Base-by-base conservation (phyloP, 805 yeast species). In the Metschnikowia amazonensis region DNA sequence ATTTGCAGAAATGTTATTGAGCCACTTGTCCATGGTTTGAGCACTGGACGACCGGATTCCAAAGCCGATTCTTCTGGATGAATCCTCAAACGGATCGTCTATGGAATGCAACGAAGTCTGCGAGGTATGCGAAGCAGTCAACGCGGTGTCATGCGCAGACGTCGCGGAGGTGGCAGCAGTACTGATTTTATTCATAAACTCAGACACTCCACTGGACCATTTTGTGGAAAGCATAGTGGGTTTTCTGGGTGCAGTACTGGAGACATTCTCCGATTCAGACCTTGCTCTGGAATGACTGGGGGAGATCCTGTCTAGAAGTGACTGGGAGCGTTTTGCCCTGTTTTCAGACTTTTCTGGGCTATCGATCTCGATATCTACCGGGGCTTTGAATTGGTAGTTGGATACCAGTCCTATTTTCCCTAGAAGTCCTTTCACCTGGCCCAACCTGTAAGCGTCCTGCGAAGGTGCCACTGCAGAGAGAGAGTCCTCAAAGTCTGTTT, bases 1-100 rank as follows among this genome's bases (percentile, higher is more conserved):
- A 30, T 48, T 41, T n/a, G 46, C 52, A 3, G 55, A 46, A 8
- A 70, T 50, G 51, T 67, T 69, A 50, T 61, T 66, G 47, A 70
- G 67, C 74, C 75, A 70, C 48, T 63, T 67, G 48, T 70, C 76
- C 70, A 70, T 68, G 14, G 70, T 60, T 46, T 70, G 75, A 18
- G 67, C 46, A 50, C 74, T 69, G 24, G 72, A 55, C 9, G 72
- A 64, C 50, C 74, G 58, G 23, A 59, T 53, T 27, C 72, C 54
- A 45, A 52, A 57, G n/a, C 63, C 68, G 4, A 67, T 63, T 29
- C 64, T 47, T 42, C 55, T 53, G 5, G 35, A 17, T 9, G 39
- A 14, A 14, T 49, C 54, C 23, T 56, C 58, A 24, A 44, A 45
- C 3, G 55, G 52, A 13, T 62, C 64, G 14, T 63, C 69, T 7